Percentiles rank a stretch among this genome's conserved stretches.
These are phyloP conservation scores for Breynia disticha DNA, from an alignment of 441 rosid genomes.

Conservation along the genomic window DNA sequence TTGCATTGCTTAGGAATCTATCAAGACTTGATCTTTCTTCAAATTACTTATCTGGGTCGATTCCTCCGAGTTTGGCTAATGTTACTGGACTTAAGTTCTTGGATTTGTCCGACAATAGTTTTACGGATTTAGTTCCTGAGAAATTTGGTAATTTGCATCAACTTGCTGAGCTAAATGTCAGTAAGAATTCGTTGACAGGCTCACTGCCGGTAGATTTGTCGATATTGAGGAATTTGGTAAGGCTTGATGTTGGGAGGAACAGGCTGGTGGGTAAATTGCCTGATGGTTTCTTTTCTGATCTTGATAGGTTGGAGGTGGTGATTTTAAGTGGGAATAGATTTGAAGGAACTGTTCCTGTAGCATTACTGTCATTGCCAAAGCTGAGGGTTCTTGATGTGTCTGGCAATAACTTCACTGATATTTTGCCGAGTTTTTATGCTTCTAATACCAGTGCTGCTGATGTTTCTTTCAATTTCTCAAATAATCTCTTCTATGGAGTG, in stretches of 20 bases:
- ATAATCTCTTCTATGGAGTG: conserved; percentile 62
- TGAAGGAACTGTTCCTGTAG: conserved; percentile 41
- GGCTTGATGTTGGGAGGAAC: conserved; percentile 42
- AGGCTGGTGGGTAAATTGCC: conserved; percentile 41
- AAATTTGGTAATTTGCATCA: conserved; percentile 46
- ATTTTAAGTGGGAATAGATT: conserved; percentile 46
- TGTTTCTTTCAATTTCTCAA: conserved; percentile 49
- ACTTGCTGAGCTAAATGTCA: conserved; percentile 65
- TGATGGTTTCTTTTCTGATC: conserved; percentile 36
- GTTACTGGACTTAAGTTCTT: conserved; percentile 33
- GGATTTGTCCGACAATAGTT: conserved; percentile 62
- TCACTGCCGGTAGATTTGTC: conserved; percentile 49
- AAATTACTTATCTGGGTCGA: conserved; percentile 49
- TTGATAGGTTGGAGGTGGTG: conserved; percentile 38
- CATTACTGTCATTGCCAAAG: conserved; percentile 32
- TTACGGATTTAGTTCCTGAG: conserved; percentile 50
- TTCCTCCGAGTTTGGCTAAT: conserved; percentile 40
- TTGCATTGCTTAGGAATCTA: conserved; percentile 38
- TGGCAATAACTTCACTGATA: conserved; percentile 60
- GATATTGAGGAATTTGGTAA: conserved; percentile 40
- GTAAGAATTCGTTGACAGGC: conserved; percentile 65
- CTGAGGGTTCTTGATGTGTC: conserved; percentile 62
- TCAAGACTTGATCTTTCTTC: conserved; percentile 61
- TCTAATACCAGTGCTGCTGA: conserved; percentile 19
- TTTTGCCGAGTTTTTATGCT: conserved; percentile 28